Conservation (phyloP, 805 yeast genomes). For the Metschnikowia arizonensis region DNA sequence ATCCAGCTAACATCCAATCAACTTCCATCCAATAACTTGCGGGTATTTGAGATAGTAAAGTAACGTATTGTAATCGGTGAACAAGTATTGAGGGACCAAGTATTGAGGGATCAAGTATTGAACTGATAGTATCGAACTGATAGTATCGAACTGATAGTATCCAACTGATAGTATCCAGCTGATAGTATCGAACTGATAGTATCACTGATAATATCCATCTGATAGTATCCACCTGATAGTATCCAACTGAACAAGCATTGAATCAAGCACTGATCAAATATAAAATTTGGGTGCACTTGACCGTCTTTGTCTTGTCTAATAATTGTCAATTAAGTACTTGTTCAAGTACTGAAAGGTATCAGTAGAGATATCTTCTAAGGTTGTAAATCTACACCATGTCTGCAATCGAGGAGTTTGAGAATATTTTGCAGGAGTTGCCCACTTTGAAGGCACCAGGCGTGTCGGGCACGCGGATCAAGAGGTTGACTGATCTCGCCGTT, state of each 20-base stretch:
- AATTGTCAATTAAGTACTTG: background rate
- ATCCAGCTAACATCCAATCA: background rate
- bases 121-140: background rate
- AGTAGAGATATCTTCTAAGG: slow-evolving; percentile 4
- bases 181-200: background rate
- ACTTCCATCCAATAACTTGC: background rate
- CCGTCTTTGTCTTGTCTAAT: background rate
- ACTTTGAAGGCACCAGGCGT: slow-evolving; percentile 83
- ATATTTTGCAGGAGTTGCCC: slow-evolving; percentile 46
- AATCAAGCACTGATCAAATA: background rate
- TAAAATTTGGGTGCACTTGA: background rate
- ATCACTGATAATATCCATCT: background rate
- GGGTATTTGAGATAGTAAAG: slow-evolving; percentile 12
- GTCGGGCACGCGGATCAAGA: slow-evolving; percentile 91
- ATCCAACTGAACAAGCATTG: too few relatives aligned
- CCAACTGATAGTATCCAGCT: too few relatives aligned
- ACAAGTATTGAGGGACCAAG: background rate
- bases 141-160: background rate
- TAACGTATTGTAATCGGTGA: slow-evolving; percentile 18
- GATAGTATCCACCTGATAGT: background rate
- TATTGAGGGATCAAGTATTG: background rate
- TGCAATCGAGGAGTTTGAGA: slow-evolving; percentile 44
- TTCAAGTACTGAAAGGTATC: slow-evolving; percentile 1
- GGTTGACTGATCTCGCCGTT: slow-evolving; percentile 73
- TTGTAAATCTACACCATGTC: slow-evolving; percentile 27